These are phyloP conservation scores for Cercis canadensis DNA, from an alignment of 306 rosid genomes.

Conservation along the genomic window DNA sequence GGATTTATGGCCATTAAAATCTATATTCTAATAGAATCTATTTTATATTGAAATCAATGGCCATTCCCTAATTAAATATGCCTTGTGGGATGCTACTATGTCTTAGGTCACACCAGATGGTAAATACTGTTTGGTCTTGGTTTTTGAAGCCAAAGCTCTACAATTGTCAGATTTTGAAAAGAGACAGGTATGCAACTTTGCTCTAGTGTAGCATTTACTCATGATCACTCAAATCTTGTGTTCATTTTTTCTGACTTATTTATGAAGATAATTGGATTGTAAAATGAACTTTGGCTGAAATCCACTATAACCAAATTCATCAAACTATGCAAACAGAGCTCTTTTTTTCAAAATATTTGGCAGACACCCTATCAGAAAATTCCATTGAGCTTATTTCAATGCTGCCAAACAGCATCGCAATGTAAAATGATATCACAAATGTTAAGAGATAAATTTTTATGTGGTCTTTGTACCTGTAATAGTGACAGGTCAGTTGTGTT, in stretches of 20 bases:
- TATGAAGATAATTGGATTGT: no score
- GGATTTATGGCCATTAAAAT: neutral
- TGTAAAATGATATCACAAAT: neutral
- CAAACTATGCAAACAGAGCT: neutral
- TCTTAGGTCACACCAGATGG: constrained; percentile 83
- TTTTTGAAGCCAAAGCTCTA: constrained; percentile 82
- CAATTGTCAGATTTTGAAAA: constrained; percentile 82
- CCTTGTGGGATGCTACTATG: constrained; percentile 25
- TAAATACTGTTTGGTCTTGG: constrained; percentile 76
- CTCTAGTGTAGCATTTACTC: constrained; percentile 25
- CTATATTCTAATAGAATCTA: no score
- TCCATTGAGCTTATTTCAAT: no score
- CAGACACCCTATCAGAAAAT: no score
- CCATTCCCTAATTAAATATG: constrained; percentile 12
- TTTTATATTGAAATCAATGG: neutral
- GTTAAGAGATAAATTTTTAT: neutral
- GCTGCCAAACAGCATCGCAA: neutral
- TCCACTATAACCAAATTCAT: neutral
- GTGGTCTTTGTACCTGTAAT: neutral
- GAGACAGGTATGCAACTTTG: constrained; percentile 69
- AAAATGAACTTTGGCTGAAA: neutral
- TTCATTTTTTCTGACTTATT: neutral
- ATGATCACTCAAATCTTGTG: neutral
- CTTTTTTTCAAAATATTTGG: no score
- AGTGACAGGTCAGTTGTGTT: constrained; percentile 12